A percentile compares a stretch with the other conserved stretches of the same genome.
Evolutionary conservation across 2,329 filamentous ascomycete species (phyloP).

Genomic region (Aspergillus fumigatiaffinis): DNA sequence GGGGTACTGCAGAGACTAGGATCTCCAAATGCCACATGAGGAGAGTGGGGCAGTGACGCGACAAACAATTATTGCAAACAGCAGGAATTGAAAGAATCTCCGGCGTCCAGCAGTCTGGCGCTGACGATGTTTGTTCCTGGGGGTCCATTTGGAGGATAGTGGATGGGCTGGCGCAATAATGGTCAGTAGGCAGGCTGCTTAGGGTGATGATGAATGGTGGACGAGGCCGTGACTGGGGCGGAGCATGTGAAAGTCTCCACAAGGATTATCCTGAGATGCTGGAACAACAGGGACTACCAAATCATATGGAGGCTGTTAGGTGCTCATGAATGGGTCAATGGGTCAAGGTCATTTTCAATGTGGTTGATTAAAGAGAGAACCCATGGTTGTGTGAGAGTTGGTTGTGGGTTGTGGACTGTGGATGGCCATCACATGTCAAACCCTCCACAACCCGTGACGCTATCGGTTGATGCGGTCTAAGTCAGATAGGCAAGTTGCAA

Average conservation of each 20-base stretch:
- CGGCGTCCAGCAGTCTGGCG: not conserved
- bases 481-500: not conserved
- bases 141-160: not conserved
- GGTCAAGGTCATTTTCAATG: not conserved
- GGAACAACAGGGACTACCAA: not conserved
- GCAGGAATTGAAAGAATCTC: not conserved
- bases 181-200: not conserved
- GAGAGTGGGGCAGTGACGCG: not conserved
- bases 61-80: not conserved
- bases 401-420: not conserved
- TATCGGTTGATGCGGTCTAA: not conserved
- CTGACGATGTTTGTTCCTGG: not conserved
- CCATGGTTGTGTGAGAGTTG: not conserved
- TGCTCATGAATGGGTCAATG: not conserved
- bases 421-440: not conserved
- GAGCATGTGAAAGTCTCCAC: slow-evolving; percentile 24
- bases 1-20: not conserved
- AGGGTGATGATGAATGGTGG: not conserved
- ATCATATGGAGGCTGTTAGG: not conserved
- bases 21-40: not conserved
- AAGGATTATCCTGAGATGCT: not conserved
- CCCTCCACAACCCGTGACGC: not conserved
- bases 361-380: not conserved
- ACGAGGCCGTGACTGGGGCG: not conserved
- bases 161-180: not conserved